Conservation (phyloP, 257 asterid species). For the Scutellaria galericulata region DNA sequence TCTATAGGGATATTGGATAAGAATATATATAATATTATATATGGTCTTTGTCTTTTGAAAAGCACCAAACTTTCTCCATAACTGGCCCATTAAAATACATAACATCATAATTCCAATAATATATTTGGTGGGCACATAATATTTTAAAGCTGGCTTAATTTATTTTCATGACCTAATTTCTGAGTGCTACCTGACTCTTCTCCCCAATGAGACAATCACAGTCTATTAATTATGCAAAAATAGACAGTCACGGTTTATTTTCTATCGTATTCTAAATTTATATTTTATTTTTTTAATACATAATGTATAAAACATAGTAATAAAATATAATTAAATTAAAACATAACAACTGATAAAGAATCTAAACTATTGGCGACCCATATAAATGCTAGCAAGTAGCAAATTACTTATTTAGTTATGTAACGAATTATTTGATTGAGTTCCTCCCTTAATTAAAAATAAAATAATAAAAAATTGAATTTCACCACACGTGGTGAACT, state of each 20-base stretch:
- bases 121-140: constrained; percentile 32
- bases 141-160: constrained; percentile 3
- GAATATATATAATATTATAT: not conserved
- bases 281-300: not conserved
- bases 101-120: constrained; percentile 5
- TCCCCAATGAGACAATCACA: constrained; percentile 3
- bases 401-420: not conserved
- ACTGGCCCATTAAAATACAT: constrained; percentile 23
- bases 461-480: not conserved
- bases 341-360: not conserved
- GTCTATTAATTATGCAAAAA: constrained; percentile 13
- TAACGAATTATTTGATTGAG: constrained; percentile 4
- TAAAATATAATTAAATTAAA: not conserved
- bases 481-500: constrained; percentile 31
- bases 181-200: constrained; percentile 32
- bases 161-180: constrained; percentile 38
- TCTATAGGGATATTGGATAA: not conserved
- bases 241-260: not conserved
- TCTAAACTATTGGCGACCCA: too few relatives aligned
- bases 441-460: too few relatives aligned
- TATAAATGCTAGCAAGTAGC: too few relatives aligned
- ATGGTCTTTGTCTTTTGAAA: not conserved
- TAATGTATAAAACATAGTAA: not conserved
- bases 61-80: constrained; percentile 1
- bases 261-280: not conserved